phyloP scores from a whole-genome alignment of 2,329 filamentous ascomycete species.

The Neobulgaria alba region DNA sequence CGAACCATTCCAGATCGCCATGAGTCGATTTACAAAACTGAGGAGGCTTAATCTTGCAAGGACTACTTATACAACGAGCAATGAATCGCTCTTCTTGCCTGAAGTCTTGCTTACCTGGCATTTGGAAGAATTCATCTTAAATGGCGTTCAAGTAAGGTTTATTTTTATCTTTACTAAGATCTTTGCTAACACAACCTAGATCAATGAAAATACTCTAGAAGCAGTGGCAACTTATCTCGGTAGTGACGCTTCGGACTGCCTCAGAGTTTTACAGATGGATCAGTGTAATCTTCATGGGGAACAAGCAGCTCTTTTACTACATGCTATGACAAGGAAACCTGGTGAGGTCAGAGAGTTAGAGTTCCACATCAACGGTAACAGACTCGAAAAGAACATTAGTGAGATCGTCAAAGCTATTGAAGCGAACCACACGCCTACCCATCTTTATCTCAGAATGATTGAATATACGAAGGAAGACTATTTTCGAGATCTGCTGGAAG shows the following conservation, averaged over 20 bases:
- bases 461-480: slow-evolving; percentile 40
- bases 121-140: slow-evolving; percentile 56
- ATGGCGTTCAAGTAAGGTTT: slow-evolving; percentile 44
- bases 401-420: slow-evolving; percentile 44
- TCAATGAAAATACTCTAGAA: slow-evolving; percentile 56
- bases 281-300: slow-evolving; percentile 57
- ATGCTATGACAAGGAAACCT: slow-evolving; percentile 47
- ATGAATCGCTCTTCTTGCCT: slow-evolving; percentile 54
- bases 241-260: slow-evolving; percentile 48
- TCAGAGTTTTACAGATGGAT: slow-evolving; percentile 55
- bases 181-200: slow-evolving; percentile 23
- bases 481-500: slow-evolving; percentile 54
- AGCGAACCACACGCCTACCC: slow-evolving; percentile 47
- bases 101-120: slow-evolving; percentile 60
- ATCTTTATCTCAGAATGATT: slow-evolving; percentile 57
- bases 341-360: slow-evolving; percentile 49
- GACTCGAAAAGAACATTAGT: slow-evolving; percentile 41
- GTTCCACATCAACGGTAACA: slow-evolving; percentile 52
- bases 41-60: slow-evolving; percentile 59
- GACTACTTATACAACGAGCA: slow-evolving; percentile 52
- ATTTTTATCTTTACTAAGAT: neutral
- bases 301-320: slow-evolving; percentile 56
- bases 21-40: slow-evolving; percentile 58
- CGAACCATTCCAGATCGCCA: slow-evolving; percentile 54
- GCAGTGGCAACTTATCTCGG: slow-evolving; percentile 56